These are phyloP conservation scores for Ganoderma sp. DNA, from an alignment of 1,284 basidiomycete species.

Conservation along the genomic window DNA sequence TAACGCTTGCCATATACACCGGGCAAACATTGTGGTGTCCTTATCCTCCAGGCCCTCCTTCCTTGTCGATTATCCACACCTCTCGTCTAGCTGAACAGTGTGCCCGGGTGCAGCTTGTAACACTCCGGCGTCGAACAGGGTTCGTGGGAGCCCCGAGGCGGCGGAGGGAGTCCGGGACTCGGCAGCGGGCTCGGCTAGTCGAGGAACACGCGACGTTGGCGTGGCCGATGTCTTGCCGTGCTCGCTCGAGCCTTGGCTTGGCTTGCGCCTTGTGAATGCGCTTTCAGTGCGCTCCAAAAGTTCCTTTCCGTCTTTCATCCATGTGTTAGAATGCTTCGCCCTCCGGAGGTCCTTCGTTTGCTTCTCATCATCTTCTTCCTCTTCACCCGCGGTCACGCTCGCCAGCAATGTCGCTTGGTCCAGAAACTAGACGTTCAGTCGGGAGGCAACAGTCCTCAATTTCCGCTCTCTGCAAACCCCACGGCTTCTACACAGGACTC, in stretches of 20 bases:
- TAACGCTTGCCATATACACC: too few relatives aligned
- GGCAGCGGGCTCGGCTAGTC: neutral
- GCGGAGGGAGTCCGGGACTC: too few relatives aligned
- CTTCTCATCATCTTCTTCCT: conserved; percentile 11
- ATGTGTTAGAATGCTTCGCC: conserved; percentile 17
- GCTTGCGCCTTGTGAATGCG: neutral
- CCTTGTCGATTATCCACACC: neutral
- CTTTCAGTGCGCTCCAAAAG: neutral
- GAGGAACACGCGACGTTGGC: conserved; percentile 4
- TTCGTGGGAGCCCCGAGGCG: neutral
- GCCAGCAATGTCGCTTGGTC: conserved; percentile 37
- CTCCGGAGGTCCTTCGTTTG: neutral
- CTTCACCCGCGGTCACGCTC: conserved; percentile 11
- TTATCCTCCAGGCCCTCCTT: too few relatives aligned
- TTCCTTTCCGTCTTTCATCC: conserved; percentile 1
- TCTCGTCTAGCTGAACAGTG: neutral
- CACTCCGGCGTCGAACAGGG: neutral
- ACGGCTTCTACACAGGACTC: conserved; percentile 2
- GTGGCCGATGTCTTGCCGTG: neutral
- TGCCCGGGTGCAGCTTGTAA: neutral
- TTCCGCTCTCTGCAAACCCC: conserved; percentile 16
- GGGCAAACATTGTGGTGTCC: too few relatives aligned
- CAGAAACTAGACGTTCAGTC: conserved; percentile 22
- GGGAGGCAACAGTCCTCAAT: conserved; percentile 16
- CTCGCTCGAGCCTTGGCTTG: neutral